phyloP scores from a whole-genome alignment of 371 early-diverging fungal species.

The Entomophthora muscae region DNA sequence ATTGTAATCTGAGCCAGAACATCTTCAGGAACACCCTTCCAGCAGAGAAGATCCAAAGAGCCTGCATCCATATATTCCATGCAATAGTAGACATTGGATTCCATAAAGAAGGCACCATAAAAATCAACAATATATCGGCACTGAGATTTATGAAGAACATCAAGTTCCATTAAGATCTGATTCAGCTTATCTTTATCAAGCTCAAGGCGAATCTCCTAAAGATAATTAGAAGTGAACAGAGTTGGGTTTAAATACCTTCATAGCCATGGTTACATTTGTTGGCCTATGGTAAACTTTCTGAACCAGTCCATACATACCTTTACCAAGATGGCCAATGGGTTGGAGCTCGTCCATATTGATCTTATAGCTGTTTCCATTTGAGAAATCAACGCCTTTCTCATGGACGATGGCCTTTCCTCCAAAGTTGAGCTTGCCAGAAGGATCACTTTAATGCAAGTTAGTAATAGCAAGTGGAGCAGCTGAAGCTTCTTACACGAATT shows the following conservation, averaged over 20 bases:
- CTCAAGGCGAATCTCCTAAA: constrained; percentile 77
- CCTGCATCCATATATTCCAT: constrained; percentile 93
- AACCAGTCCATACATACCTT: constrained; percentile 85
- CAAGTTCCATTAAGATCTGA: constrained; percentile 83
- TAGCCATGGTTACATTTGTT: constrained; percentile 84
- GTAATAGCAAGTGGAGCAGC: not conserved
- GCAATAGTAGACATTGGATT: constrained; percentile 88
- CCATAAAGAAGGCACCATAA: constrained; percentile 94
- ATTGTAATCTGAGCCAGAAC: constrained; percentile 55
- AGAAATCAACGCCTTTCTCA: constrained; percentile 79
- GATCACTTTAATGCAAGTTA: constrained; percentile 33
- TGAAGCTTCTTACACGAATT: constrained; percentile 33
- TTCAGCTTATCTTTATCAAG: constrained; percentile 69
- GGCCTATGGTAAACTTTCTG: constrained; percentile 76
- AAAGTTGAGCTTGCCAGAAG: constrained; percentile 78
- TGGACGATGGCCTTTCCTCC: constrained; percentile 80
- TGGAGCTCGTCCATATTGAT: constrained; percentile 77
- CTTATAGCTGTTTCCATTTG: constrained; percentile 64
- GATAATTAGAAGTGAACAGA: not conserved
- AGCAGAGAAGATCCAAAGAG: constrained; percentile 72
- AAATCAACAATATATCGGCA: constrained; percentile 86
- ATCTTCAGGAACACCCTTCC: constrained; percentile 62
- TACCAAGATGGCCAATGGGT: constrained; percentile 61
- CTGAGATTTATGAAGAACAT: constrained; percentile 69
- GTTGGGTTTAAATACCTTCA: constrained; percentile 31